Conservation (phyloP, 768 basidiomycete genomes). For the Arthromyces matolae region DNA sequence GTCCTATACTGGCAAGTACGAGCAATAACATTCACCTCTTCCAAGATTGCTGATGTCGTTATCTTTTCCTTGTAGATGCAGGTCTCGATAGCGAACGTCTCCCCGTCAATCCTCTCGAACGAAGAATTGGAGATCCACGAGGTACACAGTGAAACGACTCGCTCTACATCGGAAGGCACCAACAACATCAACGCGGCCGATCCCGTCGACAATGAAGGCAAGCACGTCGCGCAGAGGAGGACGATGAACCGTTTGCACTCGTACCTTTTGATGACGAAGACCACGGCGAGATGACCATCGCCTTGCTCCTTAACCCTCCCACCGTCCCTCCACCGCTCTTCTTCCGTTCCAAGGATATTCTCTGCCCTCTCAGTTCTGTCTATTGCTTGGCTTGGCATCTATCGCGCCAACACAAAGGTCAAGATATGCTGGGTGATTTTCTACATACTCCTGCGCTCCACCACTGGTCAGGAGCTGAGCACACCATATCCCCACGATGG, state of each 20-base stretch:
- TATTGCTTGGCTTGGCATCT: not conserved
- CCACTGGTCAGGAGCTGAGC: no score
- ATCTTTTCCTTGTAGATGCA: no score
- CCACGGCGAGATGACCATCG: conserved; percentile 15
- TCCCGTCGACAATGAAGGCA: not conserved
- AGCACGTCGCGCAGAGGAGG: conserved; percentile 12
- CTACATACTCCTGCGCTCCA: no score
- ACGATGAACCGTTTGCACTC: conserved; percentile 17
- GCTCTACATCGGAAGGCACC: not conserved
- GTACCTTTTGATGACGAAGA: not conserved
- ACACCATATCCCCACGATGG: no score
- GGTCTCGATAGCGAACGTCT: conserved; percentile 21
- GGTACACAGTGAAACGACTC: conserved; percentile 22
- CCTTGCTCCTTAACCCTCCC: conserved; percentile 13
- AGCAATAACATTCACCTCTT: no score
- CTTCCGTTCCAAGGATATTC: not conserved
- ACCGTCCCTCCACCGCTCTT: conserved; percentile 1
- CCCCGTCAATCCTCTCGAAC: conserved; percentile 15
- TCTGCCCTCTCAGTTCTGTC: not conserved
- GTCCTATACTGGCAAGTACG: no score
- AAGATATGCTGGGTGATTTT: conserved; percentile 2
- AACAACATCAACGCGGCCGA: no score
- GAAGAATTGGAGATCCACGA: conserved; percentile 45
- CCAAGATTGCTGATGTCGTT: not conserved
- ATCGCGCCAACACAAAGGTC: conserved; percentile 1